Conservation (phyloP, 2,329 filamentous ascomycete species). For the Xylaria sp. region DNA sequence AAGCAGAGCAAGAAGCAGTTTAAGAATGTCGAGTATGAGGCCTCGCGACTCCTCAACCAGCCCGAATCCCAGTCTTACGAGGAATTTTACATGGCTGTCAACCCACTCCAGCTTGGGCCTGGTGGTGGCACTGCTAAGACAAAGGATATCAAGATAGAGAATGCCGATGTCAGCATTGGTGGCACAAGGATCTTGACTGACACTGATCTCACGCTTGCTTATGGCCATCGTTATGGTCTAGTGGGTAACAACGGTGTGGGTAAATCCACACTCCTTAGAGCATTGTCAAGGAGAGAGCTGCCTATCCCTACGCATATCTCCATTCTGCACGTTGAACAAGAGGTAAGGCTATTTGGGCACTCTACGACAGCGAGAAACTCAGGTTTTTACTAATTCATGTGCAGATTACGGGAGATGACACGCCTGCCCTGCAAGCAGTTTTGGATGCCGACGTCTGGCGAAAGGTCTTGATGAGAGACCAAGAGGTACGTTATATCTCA, state of each 20-base stretch:
- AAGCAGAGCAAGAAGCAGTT: constrained; percentile 99
- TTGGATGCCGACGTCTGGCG: constrained; percentile 98
- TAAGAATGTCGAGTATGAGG: constrained; percentile 98
- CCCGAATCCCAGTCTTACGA: constrained; percentile 91
- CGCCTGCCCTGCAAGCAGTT: constrained; percentile 90
- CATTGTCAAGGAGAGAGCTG: constrained; percentile 89
- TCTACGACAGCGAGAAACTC: neutral
- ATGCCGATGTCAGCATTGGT: constrained; percentile 91
- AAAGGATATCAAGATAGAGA: constrained; percentile 98
- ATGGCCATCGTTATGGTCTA: constrained; percentile 92
- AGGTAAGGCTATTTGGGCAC: constrained; percentile 60
- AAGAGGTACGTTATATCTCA: constrained; percentile 65
- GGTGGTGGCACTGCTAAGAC: constrained; percentile 78
- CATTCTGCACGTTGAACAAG: constrained; percentile 98
- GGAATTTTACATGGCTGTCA: constrained; percentile 99
- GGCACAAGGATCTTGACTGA: constrained; percentile 89
- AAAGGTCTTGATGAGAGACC: constrained; percentile 89
- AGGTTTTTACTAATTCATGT: constrained; percentile 28
- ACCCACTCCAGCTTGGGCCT: constrained; percentile 85
- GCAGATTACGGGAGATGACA: constrained; percentile 92
- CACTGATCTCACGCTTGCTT: constrained; percentile 86
- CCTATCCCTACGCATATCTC: constrained; percentile 96
- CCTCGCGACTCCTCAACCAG: constrained; percentile 85
- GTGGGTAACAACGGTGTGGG: constrained; percentile 99
- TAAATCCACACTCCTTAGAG: constrained; percentile 92